phyloP scores from a whole-genome alignment of 345 rosid genomes.

The Camelina neglecta region DNA sequence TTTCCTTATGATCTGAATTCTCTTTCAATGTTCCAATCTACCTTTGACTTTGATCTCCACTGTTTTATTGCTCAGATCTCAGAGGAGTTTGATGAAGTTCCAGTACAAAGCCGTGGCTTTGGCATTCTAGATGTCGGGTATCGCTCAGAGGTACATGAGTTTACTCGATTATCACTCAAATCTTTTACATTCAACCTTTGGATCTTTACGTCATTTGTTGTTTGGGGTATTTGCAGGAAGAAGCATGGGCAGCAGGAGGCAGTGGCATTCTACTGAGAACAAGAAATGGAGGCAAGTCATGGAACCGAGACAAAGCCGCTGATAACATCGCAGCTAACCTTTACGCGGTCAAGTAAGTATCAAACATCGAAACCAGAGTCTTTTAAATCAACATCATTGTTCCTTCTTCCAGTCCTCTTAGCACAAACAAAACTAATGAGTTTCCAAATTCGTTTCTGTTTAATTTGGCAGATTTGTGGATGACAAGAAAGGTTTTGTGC shows the following conservation, averaged over 20 bases:
- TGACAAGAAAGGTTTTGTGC: constrained; percentile 80
- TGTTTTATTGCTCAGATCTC: constrained; percentile 53
- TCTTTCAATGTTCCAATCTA: not conserved
- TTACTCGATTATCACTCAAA: not conserved
- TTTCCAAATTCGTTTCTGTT: not conserved
- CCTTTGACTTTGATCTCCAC: constrained; percentile 13
- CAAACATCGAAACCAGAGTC: constrained; percentile 3
- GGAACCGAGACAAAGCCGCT: constrained; percentile 98
- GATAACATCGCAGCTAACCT: constrained; percentile 96
- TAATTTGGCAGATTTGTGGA: constrained; percentile 66
- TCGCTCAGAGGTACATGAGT: constrained; percentile 70
- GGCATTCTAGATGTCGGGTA: constrained; percentile 97
- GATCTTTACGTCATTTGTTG: not conserved
- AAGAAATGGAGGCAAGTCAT: constrained; percentile 85
- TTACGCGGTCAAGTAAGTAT: constrained; percentile 85
- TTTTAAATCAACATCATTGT: not conserved
- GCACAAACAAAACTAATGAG: constrained; percentile 7
- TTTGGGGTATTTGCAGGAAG: constrained; percentile 57
- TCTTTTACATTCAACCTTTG: not conserved
- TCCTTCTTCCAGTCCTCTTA: not conserved
- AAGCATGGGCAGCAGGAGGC: constrained; percentile 99
- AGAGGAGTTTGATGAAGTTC: constrained; percentile 82
- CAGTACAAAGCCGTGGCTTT: constrained; percentile 92
- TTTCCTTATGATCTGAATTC: not conserved
- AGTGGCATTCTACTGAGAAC: constrained; percentile 90